Base-by-base conservation (phyloP, 306 rosid genomes). In the Glycine soja region DNA sequence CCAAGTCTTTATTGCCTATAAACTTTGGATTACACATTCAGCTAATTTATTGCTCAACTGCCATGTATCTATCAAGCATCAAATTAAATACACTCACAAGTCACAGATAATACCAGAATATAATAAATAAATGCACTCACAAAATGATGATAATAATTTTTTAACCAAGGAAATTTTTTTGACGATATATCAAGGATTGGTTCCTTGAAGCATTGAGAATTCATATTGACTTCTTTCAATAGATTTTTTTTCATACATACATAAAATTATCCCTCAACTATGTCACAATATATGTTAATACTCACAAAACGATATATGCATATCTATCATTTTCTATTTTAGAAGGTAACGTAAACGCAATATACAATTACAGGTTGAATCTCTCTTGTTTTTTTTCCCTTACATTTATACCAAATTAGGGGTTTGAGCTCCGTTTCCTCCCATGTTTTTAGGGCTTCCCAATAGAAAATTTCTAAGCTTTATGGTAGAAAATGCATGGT, bases 21-120 rank as follows among this genome's bases (percentile, higher is more conserved):
- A 50, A 69, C n/a, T 71, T 77, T 46, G 56, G 45, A 30, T 47
- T 47, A 7, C 51, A 64, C 36, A n/a, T 42, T 51, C 10, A 16
- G 10, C 6, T n/a, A 30, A 54, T 80, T 72, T 80, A 72, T 72
- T 80, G 72, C 53, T 14, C 71, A 32, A 45, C 24, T 70, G 62
- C 70, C 71, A 7, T 14, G 80, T 73, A 81, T 43, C 58, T 63
- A 62, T 80, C 78, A 59, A 62, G 0, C 68, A 47, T 70, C 63
- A 32, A 62, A 62, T 32, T 24, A 24, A 24, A 38, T 10, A 34
- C 10, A 12, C 18, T 1, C 64, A 58, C 13, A 19, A 10, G 12
- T 18, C 59, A 53, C 13, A 19, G 0, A 8, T 19, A 58, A 51
- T 54, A 7, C 61, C 10, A 14, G 7, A 61, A 24, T n/a, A n/a